Percentiles rank a stretch among this genome's conserved stretches.
These are phyloP conservation scores for Brassica balearica DNA, from an alignment of 441 rosid species.

Conservation along the genomic window DNA sequence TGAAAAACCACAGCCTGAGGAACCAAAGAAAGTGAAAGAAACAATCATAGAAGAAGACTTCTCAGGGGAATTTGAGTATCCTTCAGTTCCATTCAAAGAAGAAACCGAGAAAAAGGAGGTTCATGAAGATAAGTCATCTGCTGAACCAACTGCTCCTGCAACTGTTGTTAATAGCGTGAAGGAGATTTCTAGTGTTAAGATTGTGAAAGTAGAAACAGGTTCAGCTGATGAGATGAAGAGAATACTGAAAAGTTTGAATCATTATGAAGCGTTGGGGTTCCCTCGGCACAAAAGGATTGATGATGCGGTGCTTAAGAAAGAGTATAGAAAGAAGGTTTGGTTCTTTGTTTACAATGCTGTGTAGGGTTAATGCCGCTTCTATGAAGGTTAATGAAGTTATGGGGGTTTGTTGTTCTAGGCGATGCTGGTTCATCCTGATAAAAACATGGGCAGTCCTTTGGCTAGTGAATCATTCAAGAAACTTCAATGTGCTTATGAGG, in stretches of 20 bases:
- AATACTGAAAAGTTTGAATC: constrained; percentile 75
- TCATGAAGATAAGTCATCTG: constrained; percentile 70
- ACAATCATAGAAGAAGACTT: constrained; percentile 69
- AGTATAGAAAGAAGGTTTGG: constrained; percentile 87
- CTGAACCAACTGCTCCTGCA: constrained; percentile 60
- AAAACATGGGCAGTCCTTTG: constrained; percentile 91
- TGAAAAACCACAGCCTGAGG: constrained; percentile 55
- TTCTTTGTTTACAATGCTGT: constrained; percentile 1
- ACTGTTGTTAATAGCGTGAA: constrained; percentile 54
- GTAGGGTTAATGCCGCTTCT: constrained; percentile 4
- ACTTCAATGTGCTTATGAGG: constrained; percentile 52
- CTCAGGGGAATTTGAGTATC: constrained; percentile 63
- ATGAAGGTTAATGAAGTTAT: constrained; percentile 26
- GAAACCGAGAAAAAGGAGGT: constrained; percentile 44
- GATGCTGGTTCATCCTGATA: constrained; percentile 99
- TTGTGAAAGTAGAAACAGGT: constrained; percentile 59
- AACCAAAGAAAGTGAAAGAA: constrained; percentile 53
- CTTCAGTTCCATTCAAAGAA: constrained; percentile 52
- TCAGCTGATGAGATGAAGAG: constrained; percentile 90
- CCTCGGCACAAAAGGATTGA: constrained; percentile 72
- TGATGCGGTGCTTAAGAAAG: constrained; percentile 68
- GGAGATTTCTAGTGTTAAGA: constrained; percentile 55
- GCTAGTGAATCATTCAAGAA: constrained; percentile 99
- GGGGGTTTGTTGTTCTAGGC: constrained; percentile 62
- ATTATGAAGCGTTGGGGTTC: constrained; percentile 54